phyloP scores from a whole-genome alignment of 1,284 basidiomycete genomes.

The Puccinia coronata region DNA sequence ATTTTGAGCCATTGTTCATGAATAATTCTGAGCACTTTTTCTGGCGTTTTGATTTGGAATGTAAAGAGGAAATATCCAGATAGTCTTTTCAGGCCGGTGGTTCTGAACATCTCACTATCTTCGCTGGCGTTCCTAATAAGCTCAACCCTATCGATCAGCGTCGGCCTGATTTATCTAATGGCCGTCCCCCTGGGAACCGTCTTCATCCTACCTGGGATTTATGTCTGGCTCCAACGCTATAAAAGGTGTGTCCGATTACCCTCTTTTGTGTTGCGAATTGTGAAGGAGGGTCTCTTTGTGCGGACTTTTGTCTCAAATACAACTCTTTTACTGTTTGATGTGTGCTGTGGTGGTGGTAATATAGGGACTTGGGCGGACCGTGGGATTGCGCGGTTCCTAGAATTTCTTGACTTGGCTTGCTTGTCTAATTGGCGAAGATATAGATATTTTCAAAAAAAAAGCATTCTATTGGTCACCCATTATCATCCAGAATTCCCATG shows the following conservation, averaged over 20 bases:
- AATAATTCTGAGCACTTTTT: slow-evolving; percentile 62
- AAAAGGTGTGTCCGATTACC: slow-evolving; percentile 68
- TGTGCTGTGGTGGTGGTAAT: neutral
- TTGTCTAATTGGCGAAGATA: neutral
- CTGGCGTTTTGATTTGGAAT: neutral
- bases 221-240: slow-evolving; percentile 75
- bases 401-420: slow-evolving; percentile 19
- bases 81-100: slow-evolving; percentile 28
- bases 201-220: slow-evolving; percentile 61
- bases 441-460: neutral
- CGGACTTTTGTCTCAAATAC: neutral
- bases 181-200: slow-evolving; percentile 59
- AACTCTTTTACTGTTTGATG: neutral
- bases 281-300: no score
- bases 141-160: slow-evolving; percentile 64
- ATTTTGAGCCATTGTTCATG: slow-evolving; percentile 58
- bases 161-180: slow-evolving; percentile 62
- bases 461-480: neutral
- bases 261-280: neutral
- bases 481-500: no score
- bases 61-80: slow-evolving; percentile 37
- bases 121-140: slow-evolving; percentile 63
- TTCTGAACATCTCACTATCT: slow-evolving; percentile 62
- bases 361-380: slow-evolving; percentile 36
- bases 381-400: slow-evolving; percentile 48